Base-by-base conservation (phyloP, 495 filamentous ascomycete species). In the Choiromyces venosus region DNA sequence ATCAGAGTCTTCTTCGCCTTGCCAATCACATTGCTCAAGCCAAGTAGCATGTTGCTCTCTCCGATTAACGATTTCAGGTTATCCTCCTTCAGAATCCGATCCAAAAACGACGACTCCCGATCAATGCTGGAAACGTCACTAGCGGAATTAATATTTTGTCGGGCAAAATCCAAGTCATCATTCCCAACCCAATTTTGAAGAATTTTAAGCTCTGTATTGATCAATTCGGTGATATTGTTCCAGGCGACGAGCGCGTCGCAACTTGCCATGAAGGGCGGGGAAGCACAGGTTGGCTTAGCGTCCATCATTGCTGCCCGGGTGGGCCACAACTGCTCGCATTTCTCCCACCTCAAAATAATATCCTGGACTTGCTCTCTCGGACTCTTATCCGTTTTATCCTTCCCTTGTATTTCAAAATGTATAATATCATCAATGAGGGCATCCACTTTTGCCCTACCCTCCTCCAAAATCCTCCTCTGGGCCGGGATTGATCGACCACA, bases 31-130 rank as follows among this genome's bases (percentile, higher is more conserved):
- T 86, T 87, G 16, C 91, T 89, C 42, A 98, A 88, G 14, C 90
- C 89, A 72, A 89, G 83, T n/a, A 99, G 88, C 86, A 98, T 92
- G 83, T 92, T 96, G n/a, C 75, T 82, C 39, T 93, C 87, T 33
- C 93, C 93, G 80, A 97, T 94, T 29, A 99, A 85, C 6, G 93
- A 97, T 74, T 93, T 94, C 33, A 99, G 85, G 25, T 93, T 93
- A 80, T 99, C 95, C 82, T 98, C 95, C 79, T 97, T 97, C 85
- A 98, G 86, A n/a, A 98, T 90, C n/a, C 95, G 89, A 81, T 99
- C 95, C 65, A 99, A 85, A 82, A 99, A 99, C 1, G 93, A 95
- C 0, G 93, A 88, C 71, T 97, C 93, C 78, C 97, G 94, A 35
- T 88, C 89, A 21, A 97, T 85, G 72, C 92, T 89, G 73, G 87